Conservation (phyloP, 192 early-diverging fungal genomes). For the Backusella westeae region DNA sequence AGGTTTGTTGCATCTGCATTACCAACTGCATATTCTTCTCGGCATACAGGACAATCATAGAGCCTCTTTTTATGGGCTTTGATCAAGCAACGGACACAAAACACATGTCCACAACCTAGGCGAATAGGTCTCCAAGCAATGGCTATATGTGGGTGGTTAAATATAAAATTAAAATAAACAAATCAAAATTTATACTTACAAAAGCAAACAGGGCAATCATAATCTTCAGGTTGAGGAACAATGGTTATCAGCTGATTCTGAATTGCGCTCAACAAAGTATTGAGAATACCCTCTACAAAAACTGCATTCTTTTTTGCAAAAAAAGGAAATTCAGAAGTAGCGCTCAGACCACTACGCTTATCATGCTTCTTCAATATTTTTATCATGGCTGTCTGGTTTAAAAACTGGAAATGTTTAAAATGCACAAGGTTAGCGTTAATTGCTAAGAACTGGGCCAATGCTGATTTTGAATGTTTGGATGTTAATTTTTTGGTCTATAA, state of each 20-base stretch:
- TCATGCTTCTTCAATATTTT: slow-evolving; percentile 94
- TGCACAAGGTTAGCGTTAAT: slow-evolving; percentile 69
- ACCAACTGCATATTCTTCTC: slow-evolving; percentile 55
- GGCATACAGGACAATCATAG: slow-evolving; percentile 74
- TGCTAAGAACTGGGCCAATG: slow-evolving; percentile 52
- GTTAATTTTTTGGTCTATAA: slow-evolving; percentile 16
- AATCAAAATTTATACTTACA: slow-evolving; percentile 27
- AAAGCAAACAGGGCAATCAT: slow-evolving; percentile 78
- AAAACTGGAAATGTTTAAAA: slow-evolving; percentile 68
- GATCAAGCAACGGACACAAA: slow-evolving; percentile 78
- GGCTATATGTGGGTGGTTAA: slow-evolving; percentile 27
- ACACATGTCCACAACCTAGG: slow-evolving; percentile 70
- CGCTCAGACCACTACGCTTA: slow-evolving; percentile 73
- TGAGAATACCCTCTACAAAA: slow-evolving; percentile 53
- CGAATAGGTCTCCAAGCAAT: slow-evolving; percentile 79
- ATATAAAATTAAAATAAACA: not conserved
- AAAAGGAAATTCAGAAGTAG: slow-evolving; percentile 48
- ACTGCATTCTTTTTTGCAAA: slow-evolving; percentile 49
- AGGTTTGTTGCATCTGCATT: slow-evolving; percentile 59
- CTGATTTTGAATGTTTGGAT: slow-evolving; percentile 25
- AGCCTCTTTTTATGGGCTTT: slow-evolving; percentile 66
- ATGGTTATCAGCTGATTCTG: slow-evolving; percentile 63
- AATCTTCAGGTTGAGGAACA: slow-evolving; percentile 81
- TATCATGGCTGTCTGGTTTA: slow-evolving; percentile 75
- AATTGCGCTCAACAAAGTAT: slow-evolving; percentile 60